These are phyloP conservation scores for Aspergillus mulundensis DNA, from an alignment of 495 filamentous ascomycete genomes.

Conservation along the genomic window DNA sequence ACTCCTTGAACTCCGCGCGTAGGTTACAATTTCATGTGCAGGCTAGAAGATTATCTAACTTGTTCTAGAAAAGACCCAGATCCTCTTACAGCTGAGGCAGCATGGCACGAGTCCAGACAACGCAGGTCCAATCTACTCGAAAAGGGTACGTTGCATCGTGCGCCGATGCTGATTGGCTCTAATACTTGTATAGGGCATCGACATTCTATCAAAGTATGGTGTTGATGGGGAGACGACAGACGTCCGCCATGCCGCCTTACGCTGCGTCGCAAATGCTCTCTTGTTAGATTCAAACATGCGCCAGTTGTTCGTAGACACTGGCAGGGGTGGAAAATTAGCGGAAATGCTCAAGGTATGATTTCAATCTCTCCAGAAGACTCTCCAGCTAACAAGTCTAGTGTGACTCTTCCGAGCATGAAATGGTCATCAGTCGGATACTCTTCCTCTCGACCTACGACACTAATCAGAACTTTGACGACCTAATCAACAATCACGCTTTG, in stretches of 20 bases:
- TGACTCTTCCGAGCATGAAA: constrained; percentile 81
- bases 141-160: constrained; percentile 48
- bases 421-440: constrained; percentile 75
- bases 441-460: constrained; percentile 86
- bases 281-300: constrained; percentile 67
- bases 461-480: constrained; percentile 57
- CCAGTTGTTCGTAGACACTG: constrained; percentile 78
- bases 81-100: constrained; percentile 72
- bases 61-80: constrained; percentile 55
- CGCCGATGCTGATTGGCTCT: constrained; percentile 11
- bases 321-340: constrained; percentile 65
- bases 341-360: constrained; percentile 58
- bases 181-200: constrained; percentile 61
- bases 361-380: not conserved
- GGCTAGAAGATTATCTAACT: not conserved
- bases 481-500: constrained; percentile 68
- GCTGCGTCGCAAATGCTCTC: constrained; percentile 84
- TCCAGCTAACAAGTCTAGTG: constrained; percentile 36
- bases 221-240: constrained; percentile 56
- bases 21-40: constrained; percentile 24
- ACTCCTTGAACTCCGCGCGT: constrained; percentile 54
- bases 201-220: constrained; percentile 65
- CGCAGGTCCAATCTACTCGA: constrained; percentile 77
- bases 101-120: constrained; percentile 66
- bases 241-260: constrained; percentile 71